phyloP scores from a whole-genome alignment of 306 rosid genomes.

The Lathyrus sativus region DNA sequence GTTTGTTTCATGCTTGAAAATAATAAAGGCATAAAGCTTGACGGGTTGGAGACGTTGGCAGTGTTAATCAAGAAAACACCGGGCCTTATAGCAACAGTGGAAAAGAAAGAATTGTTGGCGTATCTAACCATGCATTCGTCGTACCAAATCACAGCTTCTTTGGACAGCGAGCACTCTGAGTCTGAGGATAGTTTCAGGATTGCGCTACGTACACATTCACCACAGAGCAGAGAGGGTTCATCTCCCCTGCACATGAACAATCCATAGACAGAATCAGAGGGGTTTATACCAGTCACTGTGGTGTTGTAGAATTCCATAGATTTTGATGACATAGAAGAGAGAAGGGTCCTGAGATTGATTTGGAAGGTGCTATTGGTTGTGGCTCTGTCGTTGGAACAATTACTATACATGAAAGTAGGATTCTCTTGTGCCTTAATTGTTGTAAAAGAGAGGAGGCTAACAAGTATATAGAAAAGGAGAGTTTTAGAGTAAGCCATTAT shows the following conservation, averaged over 20 bases:
- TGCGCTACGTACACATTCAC: background rate
- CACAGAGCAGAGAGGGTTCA: background rate
- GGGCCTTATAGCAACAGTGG: background rate
- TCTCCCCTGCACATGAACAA: background rate
- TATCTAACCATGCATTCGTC: no score
- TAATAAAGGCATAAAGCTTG: background rate
- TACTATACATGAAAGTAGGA: background rate
- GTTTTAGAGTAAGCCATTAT: background rate
- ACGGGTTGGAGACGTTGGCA: background rate
- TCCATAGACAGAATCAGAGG: background rate
- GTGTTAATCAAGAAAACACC: background rate
- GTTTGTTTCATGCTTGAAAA: background rate
- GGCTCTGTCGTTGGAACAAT: background rate
- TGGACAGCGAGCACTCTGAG: background rate
- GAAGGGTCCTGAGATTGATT: background rate
- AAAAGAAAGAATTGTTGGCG: no score
- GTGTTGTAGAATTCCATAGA: background rate
- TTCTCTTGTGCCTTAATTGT: background rate
- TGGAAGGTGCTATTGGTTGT: background rate
- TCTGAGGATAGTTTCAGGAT: background rate
- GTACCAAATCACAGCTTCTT: background rate
- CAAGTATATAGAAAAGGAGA: background rate
- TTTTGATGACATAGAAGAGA: background rate
- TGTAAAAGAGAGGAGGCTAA: background rate
- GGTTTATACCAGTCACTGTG: background rate